Conservation (phyloP, 139 green algal genomes). For the Chlorella sp. region DNA sequence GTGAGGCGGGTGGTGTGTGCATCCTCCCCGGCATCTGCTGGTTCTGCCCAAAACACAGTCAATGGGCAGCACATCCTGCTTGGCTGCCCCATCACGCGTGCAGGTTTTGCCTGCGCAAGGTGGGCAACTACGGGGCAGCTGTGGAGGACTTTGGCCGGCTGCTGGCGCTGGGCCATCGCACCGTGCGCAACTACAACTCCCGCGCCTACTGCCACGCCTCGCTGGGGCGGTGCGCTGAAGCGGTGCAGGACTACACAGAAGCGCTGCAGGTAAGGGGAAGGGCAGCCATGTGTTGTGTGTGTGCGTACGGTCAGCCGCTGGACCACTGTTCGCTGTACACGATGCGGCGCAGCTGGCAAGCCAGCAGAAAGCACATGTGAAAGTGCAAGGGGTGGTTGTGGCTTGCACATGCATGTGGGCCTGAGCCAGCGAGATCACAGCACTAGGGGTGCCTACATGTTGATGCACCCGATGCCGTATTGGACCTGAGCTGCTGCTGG, state of each 20-base stretch:
- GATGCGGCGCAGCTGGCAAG: too few relatives aligned
- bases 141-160: slow-evolving; percentile 73
- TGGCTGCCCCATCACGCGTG: not conserved
- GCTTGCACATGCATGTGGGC: not conserved
- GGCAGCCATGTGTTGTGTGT: not conserved
- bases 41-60: too few relatives aligned
- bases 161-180: slow-evolving; percentile 46
- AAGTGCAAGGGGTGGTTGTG: too few relatives aligned
- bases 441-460: too few relatives aligned
- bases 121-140: slow-evolving; percentile 70
- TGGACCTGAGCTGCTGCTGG: too few relatives aligned
- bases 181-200: slow-evolving; percentile 54
- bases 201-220: slow-evolving; percentile 85
- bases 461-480: too few relatives aligned
- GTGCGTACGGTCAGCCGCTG: not conserved
- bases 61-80: too few relatives aligned
- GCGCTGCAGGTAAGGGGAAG: not conserved
- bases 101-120: slow-evolving; percentile 59
- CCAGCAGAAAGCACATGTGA: too few relatives aligned
- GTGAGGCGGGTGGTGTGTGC: too few relatives aligned
- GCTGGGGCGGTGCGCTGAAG: slow-evolving; percentile 70
- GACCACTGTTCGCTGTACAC: too few relatives aligned
- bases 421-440: not conserved
- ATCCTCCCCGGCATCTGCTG: too few relatives aligned
- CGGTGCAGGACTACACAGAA: slow-evolving; percentile 46